phyloP scores from a whole-genome alignment of 345 rosid genomes.

The Chamaenerion angustifolium region DNA sequence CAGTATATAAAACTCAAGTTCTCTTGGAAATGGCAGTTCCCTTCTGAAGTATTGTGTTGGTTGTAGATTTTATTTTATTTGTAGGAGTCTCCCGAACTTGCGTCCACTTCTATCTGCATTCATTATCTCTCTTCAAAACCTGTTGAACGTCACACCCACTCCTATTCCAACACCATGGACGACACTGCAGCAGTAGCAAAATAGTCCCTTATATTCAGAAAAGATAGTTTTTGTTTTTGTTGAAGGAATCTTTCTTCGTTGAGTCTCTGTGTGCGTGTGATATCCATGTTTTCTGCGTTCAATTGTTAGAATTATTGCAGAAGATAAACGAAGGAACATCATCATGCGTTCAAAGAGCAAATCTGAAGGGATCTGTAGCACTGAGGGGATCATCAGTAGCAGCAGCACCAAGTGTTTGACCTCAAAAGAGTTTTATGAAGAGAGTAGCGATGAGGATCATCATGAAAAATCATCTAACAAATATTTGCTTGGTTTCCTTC shows the following conservation, averaged over 20 bases:
- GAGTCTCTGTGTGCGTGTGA: not conserved
- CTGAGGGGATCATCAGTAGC: slow-evolving; percentile 2
- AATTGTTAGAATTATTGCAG: not conserved
- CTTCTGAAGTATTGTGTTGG: not conserved
- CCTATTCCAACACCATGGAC: not conserved
- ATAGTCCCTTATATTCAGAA: not conserved
- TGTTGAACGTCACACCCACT: too few relatives aligned
- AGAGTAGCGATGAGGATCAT: slow-evolving; percentile 6
- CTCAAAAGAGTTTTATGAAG: slow-evolving; percentile 3
- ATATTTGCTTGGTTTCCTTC: slow-evolving; percentile 1
- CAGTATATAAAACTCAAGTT: slow-evolving; percentile 10
- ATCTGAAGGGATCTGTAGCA: slow-evolving; percentile 19
- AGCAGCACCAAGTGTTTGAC: not conserved
- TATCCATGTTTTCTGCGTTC: not conserved
- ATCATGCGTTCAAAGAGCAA: slow-evolving; percentile 26
- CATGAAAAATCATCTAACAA: slow-evolving; percentile 1
- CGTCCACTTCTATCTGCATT: slow-evolving; percentile 12
- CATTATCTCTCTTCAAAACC: too few relatives aligned
- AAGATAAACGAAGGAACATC: not conserved
- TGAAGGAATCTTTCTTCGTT: too few relatives aligned
- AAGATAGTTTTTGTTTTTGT: too few relatives aligned
- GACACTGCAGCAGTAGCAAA: not conserved
- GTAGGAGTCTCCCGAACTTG: slow-evolving; percentile 1
- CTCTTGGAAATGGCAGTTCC: slow-evolving; percentile 5
- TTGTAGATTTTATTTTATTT: slow-evolving; percentile 8